Percentiles rank a stretch among this genome's conserved stretches.
phyloP scores from a whole-genome alignment of 805 yeast genomes.

The Metschnikowia rubicola region DNA sequence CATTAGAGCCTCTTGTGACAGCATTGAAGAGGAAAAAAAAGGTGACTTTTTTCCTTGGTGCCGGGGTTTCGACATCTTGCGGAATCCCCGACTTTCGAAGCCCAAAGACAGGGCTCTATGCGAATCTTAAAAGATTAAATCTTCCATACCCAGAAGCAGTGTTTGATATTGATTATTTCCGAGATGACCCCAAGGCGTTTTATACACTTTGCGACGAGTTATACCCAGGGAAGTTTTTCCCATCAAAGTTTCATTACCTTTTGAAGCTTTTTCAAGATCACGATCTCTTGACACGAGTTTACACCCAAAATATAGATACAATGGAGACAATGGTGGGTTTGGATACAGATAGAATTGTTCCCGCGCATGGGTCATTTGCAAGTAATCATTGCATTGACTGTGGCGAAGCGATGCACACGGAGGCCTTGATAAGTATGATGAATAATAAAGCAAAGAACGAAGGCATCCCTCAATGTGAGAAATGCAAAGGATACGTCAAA shows the following conservation, averaged over 20 bases:
- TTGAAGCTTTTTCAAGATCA: slow-evolving; percentile 66
- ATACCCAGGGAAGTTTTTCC: slow-evolving; percentile 82
- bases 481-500: slow-evolving; percentile 76
- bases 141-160: slow-evolving; percentile 95
- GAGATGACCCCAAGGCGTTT: slow-evolving; percentile 75
- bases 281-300: slow-evolving; percentile 60
- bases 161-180: slow-evolving; percentile 81
- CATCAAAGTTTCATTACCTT: slow-evolving; percentile 78
- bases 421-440: slow-evolving; percentile 41
- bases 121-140: slow-evolving; percentile 68
- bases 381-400: slow-evolving; percentile 81
- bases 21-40: slow-evolving; percentile 28
- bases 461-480: slow-evolving; percentile 52
- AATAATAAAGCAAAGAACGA: slow-evolving; percentile 24
- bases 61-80: slow-evolving; percentile 89
- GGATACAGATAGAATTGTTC: slow-evolving; percentile 59
- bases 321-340: slow-evolving; percentile 85
- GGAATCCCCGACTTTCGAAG: slow-evolving; percentile 96
- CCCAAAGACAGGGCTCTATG: slow-evolving; percentile 84
- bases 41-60: slow-evolving; percentile 76
- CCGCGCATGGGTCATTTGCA: slow-evolving; percentile 96
- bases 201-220: slow-evolving; percentile 79
- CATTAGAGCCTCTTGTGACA: slow-evolving; percentile 28
- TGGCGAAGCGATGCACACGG: slow-evolving; percentile 46
- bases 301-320: slow-evolving; percentile 92